Evolutionary conservation across 2,329 filamentous ascomycete species (phyloP).

Genomic region (Pestalotiopsis sp.): DNA sequence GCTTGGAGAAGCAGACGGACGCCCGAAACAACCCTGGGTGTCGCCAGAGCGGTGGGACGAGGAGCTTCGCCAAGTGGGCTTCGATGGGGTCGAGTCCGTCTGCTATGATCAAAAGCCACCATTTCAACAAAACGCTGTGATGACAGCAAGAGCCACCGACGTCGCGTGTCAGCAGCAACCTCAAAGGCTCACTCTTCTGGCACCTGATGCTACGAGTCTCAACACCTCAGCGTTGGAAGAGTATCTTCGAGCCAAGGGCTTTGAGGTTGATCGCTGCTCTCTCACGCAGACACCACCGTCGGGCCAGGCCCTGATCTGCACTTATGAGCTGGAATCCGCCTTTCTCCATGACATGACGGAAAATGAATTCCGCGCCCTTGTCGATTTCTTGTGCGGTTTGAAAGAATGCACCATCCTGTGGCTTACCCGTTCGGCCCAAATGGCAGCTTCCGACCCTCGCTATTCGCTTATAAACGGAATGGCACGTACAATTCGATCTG

Average conservation of each 20-base stretch:
- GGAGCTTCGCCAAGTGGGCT: slow-evolving; percentile 10
- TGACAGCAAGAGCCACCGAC: neutral
- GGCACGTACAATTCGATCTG: slow-evolving; percentile 2
- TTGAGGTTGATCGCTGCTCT: neutral
- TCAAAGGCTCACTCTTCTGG: neutral
- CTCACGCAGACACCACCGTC: neutral
- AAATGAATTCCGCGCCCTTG: neutral
- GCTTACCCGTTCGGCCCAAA: neutral
- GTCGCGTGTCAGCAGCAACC: neutral
- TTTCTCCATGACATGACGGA: neutral
- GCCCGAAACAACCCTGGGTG: slow-evolving; percentile 1
- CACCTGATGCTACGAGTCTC: neutral
- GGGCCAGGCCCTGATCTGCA: neutral
- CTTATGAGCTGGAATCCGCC: neutral
- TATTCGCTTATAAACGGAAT: slow-evolving; percentile 1
- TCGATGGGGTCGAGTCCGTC: slow-evolving; percentile 7
- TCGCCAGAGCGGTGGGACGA: slow-evolving; percentile 6
- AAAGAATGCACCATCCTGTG: neutral
- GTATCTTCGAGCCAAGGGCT: neutral
- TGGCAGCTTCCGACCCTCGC: neutral
- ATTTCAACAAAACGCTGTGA: neutral
- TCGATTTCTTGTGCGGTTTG: neutral
- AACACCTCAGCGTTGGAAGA: neutral
- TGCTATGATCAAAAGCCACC: neutral
- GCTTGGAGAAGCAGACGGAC: slow-evolving; percentile 6